phyloP scores from a whole-genome alignment of 1,139 yeast species.

The Candida mesenterica region DNA sequence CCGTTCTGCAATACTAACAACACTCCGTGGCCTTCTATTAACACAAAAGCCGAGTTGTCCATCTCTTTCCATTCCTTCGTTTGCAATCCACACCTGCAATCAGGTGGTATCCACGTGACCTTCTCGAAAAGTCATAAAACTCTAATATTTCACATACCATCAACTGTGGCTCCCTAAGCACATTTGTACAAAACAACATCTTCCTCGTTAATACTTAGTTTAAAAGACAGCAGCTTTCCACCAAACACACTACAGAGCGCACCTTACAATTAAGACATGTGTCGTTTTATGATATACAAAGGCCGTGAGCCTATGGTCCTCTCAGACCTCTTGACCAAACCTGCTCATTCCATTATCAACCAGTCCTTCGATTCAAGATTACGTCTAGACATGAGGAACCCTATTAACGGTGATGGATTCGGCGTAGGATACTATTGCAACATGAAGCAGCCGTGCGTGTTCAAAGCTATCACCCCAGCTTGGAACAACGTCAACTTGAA shows the following conservation, averaged over 20 bases:
- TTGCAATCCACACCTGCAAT: too few relatives aligned
- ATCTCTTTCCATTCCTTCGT: too few relatives aligned
- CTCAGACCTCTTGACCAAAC: conserved; percentile 84
- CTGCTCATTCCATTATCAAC: conserved; percentile 95
- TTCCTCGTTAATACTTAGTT: background rate
- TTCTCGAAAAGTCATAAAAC: too few relatives aligned
- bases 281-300: conserved; percentile 51
- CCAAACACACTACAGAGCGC: background rate
- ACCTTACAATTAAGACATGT: conserved; percentile 25
- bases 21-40: too few relatives aligned
- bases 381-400: conserved; percentile 81
- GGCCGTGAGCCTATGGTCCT: conserved; percentile 75
- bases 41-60: too few relatives aligned
- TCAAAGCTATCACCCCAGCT: conserved; percentile 94
- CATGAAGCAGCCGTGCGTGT: conserved; percentile 58
- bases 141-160: too few relatives aligned
- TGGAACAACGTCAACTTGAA: conserved; percentile 95
- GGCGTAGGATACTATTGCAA: conserved; percentile 90
- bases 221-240: background rate
- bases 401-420: conserved; percentile 97
- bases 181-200: too few relatives aligned
- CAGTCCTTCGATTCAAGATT: conserved; percentile 91
- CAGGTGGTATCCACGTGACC: too few relatives aligned
- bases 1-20: too few relatives aligned
- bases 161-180: too few relatives aligned